phyloP scores from a whole-genome alignment of 768 basidiomycete species.

The Cyclocybe aegerita region DNA sequence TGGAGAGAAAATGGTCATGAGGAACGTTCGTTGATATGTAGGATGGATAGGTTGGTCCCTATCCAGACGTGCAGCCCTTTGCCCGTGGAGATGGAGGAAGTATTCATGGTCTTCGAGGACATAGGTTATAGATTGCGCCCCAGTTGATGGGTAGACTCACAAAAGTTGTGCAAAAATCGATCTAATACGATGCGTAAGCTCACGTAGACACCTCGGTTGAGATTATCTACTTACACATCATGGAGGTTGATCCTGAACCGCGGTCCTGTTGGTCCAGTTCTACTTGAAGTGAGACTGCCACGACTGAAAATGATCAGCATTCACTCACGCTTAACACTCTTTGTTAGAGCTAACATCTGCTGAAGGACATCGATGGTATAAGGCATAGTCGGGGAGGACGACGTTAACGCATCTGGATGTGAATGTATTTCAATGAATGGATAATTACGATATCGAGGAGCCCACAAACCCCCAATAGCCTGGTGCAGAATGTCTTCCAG shows the following conservation, averaged over 20 bases:
- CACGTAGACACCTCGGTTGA: not conserved
- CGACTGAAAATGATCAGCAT: not conserved
- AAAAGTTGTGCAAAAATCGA: conserved; percentile 34
- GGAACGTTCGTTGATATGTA: conserved; percentile 22
- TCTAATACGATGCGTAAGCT: conserved; percentile 17
- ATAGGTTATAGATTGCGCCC: too few relatives aligned
- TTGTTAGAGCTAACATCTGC: conserved; percentile 24
- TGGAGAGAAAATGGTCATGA: conserved; percentile 35
- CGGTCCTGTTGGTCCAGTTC: not conserved
- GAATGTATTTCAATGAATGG: not conserved
- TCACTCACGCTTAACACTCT: conserved; percentile 22
- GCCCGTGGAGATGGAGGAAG: conserved; percentile 45
- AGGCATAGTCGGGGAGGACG: conserved; percentile 2
- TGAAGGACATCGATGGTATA: conserved; percentile 20
- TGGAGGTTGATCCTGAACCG: not conserved
- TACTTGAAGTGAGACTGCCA: not conserved
- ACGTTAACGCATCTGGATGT: conserved; percentile 8
- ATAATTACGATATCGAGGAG: not conserved
- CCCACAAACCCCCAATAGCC: conserved; percentile 24
- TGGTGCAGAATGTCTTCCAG: conserved; percentile 29
- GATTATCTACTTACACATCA: conserved; percentile 6
- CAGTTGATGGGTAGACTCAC: conserved; percentile 16
- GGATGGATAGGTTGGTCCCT: conserved; percentile 37
- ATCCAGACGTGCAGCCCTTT: conserved; percentile 39
- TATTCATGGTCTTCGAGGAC: conserved; percentile 27